Base-by-base conservation (phyloP, 2,329 filamentous ascomycete species). In the Colletotrichum tofieldiae region DNA sequence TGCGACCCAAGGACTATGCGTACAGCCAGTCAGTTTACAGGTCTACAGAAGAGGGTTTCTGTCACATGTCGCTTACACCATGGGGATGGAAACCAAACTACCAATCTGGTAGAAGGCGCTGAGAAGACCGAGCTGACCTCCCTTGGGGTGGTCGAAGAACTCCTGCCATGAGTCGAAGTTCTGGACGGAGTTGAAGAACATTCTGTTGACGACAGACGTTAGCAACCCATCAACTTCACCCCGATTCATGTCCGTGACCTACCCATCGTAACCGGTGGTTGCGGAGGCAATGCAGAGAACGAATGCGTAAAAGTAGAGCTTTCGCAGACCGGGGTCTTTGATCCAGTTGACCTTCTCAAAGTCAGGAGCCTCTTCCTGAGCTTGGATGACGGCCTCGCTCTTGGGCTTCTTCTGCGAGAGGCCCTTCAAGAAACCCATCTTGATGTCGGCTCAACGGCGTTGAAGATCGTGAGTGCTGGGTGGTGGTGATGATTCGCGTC, bases 61-160 rank as follows among this genome's bases (percentile, higher is more conserved):
- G 0, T 29, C 60, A n/a, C 54, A 14, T 9, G 6, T n/a, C 3
- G 75, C 82, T 79, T 78, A 84, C 82, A 91, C 88, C 41, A 91
- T 81, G 2, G 88, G 88, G 51, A 91, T 87, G 32, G 87, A 87
- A 54, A 83, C 80, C 72, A 91, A 84, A 68, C 87, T 88, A 56
- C 89, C 89, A 51, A 91, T 86, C 75, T 88, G 88, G 79, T 91
- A 91, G 73, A 89, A 86, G 9, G 89, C 88, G 12, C 86, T 86
- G 3, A 91, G 82, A 41, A 91, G 84, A 63, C 90, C 90, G 9
- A 85, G 79, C 78, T 79, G 75, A 71, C 81, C 77, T 74, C 85
- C 78, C 77, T 84, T 51, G 0, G 83, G 88, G 67, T 87, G 61
- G 39, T 82, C 80, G 75, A 90, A 90, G 77, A 84, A 86, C 29